Evolutionary conservation across 805 yeast species (phyloP).

Genomic region (Cyberlindnera mycetangii): DNA sequence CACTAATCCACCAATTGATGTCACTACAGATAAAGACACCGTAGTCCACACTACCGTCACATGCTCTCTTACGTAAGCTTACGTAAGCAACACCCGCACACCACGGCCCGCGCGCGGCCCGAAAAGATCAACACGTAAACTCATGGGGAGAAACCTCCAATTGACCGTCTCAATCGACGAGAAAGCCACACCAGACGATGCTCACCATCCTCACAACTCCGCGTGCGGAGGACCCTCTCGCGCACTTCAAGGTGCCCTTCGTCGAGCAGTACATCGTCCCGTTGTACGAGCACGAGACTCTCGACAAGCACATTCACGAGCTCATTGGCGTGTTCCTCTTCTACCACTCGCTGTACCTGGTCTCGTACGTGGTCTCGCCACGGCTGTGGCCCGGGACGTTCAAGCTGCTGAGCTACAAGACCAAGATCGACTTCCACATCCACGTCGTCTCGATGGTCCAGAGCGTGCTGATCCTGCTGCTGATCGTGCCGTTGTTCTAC

Average conservation of each 20-base stretch:
- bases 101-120: no score
- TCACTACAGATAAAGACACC: no score
- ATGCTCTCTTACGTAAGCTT: no score
- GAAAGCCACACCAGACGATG: no score
- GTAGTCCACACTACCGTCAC: no score
- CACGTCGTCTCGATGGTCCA: conserved; percentile 89
- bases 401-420: conserved; percentile 34
- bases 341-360: conserved; percentile 30
- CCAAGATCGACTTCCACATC: conserved; percentile 69
- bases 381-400: conserved; percentile 22
- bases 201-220: conserved; percentile 3
- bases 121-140: no score
- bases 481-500: conserved; percentile 59
- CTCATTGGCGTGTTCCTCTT: conserved; percentile 28
- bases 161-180: not conserved
- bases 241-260: conserved; percentile 24
- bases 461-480: conserved; percentile 57
- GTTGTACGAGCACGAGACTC: conserved; percentile 18
- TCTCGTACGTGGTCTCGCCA: conserved; percentile 25
- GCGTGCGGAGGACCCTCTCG: conserved; percentile 28
- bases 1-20: no score
- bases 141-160: not conserved
- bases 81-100: conserved; percentile 1
- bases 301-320: conserved; percentile 33
- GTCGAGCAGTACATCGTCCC: conserved; percentile 31